phyloP scores from a whole-genome alignment of 148 eudicot species.

The Bassia scoparia region DNA sequence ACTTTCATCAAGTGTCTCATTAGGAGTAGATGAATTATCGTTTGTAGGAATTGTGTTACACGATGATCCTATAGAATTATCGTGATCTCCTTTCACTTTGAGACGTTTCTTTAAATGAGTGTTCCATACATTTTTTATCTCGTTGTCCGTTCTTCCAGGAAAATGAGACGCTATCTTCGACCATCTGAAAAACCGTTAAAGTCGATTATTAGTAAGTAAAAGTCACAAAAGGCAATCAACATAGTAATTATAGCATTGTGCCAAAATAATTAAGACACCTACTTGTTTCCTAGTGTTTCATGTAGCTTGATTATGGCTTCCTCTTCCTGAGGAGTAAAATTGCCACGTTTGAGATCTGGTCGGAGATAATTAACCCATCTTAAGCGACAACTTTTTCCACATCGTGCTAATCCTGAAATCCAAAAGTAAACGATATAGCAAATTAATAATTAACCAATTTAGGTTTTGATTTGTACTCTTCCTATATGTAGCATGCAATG shows the following conservation, averaged over 20 bases:
- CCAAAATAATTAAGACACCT: neutral
- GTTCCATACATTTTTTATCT: conserved; percentile 52
- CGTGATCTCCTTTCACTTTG: conserved; percentile 11
- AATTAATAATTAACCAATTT: too few relatives aligned
- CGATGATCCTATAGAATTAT: neutral
- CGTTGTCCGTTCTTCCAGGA: conserved; percentile 55
- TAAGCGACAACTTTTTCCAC: conserved; percentile 56
- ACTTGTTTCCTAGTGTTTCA: conserved; percentile 49
- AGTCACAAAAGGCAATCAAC: neutral
- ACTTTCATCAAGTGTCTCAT: conserved; percentile 10
- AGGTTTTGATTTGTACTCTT: too few relatives aligned
- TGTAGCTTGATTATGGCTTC: conserved; percentile 45
- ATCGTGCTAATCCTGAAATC: conserved; percentile 42
- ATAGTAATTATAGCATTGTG: neutral
- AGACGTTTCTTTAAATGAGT: conserved; percentile 51
- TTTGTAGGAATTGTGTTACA: conserved; percentile 7
- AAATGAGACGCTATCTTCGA: conserved; percentile 46
- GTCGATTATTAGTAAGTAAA: too few relatives aligned
- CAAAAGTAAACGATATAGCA: neutral
- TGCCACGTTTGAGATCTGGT: conserved; percentile 49
- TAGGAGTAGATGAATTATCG: conserved; percentile 12
- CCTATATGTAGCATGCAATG: too few relatives aligned
- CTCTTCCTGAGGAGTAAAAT: conserved; percentile 44
- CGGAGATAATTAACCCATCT: conserved; percentile 60
- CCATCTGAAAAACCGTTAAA: conserved; percentile 31